These are phyloP conservation scores for Selaginella moellendorffii DNA, from an alignment of 75 land plant species.

Conservation along the genomic window DNA sequence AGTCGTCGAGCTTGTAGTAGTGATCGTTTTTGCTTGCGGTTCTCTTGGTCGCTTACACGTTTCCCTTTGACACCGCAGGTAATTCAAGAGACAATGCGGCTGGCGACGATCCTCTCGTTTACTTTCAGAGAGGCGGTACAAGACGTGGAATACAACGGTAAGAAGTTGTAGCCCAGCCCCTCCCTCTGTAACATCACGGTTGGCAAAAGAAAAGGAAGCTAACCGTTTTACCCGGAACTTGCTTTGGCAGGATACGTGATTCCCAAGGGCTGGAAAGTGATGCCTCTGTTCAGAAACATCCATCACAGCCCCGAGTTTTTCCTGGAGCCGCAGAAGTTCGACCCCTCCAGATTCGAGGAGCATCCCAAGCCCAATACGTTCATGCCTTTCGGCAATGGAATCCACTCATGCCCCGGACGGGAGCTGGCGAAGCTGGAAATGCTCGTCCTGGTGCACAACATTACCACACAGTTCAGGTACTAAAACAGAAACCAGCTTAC, in stretches of 20 bases:
- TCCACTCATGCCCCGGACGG: slow-evolving; percentile 82
- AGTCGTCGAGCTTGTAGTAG: not conserved
- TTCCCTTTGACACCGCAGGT: slow-evolving; percentile 25
- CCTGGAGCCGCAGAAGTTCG: slow-evolving; percentile 68
- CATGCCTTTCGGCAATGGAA: slow-evolving; percentile 85
- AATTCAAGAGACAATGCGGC: slow-evolving; percentile 71
- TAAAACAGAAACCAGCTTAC: no score
- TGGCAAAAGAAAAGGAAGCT: not conserved
- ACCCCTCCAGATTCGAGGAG: slow-evolving; percentile 79
- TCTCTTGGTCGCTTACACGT: not conserved
- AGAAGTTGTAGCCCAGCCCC: not conserved
- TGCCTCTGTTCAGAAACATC: slow-evolving; percentile 74
- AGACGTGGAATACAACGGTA: slow-evolving; percentile 83
- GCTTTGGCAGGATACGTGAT: slow-evolving; percentile 51
- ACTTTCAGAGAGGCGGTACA: slow-evolving; percentile 85
- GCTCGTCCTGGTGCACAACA: slow-evolving; percentile 55
- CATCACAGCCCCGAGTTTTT: slow-evolving; percentile 70
- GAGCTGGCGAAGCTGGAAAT: slow-evolving; percentile 90
- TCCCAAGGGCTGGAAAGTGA: slow-evolving; percentile 93
- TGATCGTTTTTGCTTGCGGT: not conserved
- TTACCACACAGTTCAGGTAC: slow-evolving; percentile 73
- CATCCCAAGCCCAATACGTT: slow-evolving; percentile 80
- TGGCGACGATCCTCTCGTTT: slow-evolving; percentile 67
- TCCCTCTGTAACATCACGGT: no score
- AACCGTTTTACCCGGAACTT: not conserved